Conservation (phyloP, 805 yeast genomes). For the Saturnispora kantuleensis region DNA sequence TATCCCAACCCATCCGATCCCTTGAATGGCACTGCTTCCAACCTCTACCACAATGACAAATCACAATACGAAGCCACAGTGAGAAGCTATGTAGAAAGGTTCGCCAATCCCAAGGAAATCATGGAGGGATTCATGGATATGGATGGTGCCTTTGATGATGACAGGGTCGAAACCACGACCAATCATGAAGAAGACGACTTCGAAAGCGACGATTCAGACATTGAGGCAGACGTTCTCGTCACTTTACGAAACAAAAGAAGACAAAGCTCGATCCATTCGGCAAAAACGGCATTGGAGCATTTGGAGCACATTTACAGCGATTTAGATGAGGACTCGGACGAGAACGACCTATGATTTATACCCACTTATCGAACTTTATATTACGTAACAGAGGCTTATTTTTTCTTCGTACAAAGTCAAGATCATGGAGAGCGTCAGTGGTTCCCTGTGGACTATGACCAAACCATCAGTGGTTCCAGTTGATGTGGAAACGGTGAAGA, state of each 20-base stretch:
- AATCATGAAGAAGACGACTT: neutral
- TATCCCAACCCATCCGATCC: constrained; percentile 96
- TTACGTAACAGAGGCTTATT: too few species aligned
- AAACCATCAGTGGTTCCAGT: too few species aligned
- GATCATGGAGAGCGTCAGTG: too few species aligned
- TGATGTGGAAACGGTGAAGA: too few species aligned
- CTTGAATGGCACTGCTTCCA: constrained; percentile 81
- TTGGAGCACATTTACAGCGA: neutral
- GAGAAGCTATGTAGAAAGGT: constrained; percentile 59
- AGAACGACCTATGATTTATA: neutral
- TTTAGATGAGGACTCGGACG: neutral
- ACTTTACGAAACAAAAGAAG: constrained; percentile 5
- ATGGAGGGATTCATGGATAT: constrained; percentile 22
- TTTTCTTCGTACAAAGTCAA: too few species aligned
- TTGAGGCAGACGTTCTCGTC: constrained; percentile 3
- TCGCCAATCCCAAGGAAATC: constrained; percentile 39
- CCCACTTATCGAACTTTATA: neutral
- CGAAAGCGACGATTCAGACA: constrained; percentile 1
- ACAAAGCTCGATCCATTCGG: constrained; percentile 5
- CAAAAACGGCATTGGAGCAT: neutral
- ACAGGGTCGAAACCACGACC: neutral
- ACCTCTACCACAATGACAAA: constrained; percentile 61
- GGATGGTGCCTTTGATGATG: constrained; percentile 26
- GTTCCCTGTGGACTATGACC: too few species aligned
- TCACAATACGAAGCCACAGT: constrained; percentile 59